Evolutionary conservation across 1,284 basidiomycete species (phyloP), one percentile per base, ranked within the genome.

Genomic region (Rhodofomes roseus): DNA sequence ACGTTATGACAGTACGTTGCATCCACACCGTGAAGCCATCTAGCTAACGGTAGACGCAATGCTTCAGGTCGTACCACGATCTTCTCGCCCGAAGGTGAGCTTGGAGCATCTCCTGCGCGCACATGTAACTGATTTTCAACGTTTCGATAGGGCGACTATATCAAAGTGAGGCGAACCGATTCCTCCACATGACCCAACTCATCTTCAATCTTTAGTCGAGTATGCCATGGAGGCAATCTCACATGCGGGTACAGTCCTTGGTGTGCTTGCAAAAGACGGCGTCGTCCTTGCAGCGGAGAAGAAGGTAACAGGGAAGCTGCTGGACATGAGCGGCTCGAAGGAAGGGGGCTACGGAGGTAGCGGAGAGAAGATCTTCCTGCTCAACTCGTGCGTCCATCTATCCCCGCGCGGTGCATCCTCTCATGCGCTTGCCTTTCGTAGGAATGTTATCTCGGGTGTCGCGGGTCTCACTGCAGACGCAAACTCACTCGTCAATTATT

Each of bases 211-310:
- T 48, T 27, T 73, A 95, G 95, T 98, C 79, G 95, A 98, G 79
- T 98, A 98, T 85, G 95, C 95, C 55, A 98, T 98, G 95, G 95
- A 98, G 73, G 95, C 95, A 62, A 98, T 98, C 81, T 96, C 94
- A 29, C 94, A 96, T 70, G 96, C 95, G 29, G 96, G 96, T 63
- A 96, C 95, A 16, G 95, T 97, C 48, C 85, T 98, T 31, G 95
- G 95, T 43, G 90, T 98, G 57, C 82, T 97, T n/a, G 93, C 95
- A 22, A 94, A 92, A 71, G 94, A 96, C 66, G 96, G 97, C 1
- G 93, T 99, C 40, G 95, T 98, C 2, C 83, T 99, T n/a, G 96
- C 95, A 0, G 96, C 96, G 7, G 96, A 99, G 82, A 99, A 99
- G 87, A 97, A 97, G 78, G 95, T 99, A 43, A 98, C 97, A 0